A percentile compares a stretch with the other conserved stretches of the same genome.
Conservation (phyloP, 2,329 filamentous ascomycete genomes). For the Remersonia thermophila region DNA sequence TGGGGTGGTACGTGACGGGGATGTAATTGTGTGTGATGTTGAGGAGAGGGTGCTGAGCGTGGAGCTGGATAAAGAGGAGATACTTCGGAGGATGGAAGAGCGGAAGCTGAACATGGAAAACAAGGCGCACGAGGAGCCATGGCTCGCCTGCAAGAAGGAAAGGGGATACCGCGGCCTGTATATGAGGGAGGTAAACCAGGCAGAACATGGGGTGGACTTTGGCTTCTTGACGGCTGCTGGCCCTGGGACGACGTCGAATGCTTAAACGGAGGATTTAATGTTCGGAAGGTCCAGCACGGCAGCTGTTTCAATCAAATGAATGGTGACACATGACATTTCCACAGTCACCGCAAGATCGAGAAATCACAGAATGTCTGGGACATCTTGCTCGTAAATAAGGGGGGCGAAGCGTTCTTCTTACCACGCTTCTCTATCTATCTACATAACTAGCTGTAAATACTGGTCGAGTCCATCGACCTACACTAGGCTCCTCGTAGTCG, state of each 20-base stretch:
- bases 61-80: constrained; percentile 57
- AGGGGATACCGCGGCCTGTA: constrained; percentile 50
- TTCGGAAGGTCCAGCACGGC: neutral
- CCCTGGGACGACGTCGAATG: too few relatives aligned
- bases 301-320: too few relatives aligned
- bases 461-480: too few relatives aligned
- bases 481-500: too few relatives aligned
- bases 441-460: too few relatives aligned
- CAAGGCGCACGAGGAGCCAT: constrained; percentile 2
- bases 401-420: too few relatives aligned
- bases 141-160: constrained; percentile 13
- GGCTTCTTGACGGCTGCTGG: constrained; percentile 41
- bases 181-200: constrained; percentile 46
- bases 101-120: constrained; percentile 21
- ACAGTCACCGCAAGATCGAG: too few relatives aligned
- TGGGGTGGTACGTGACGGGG: constrained; percentile 63
- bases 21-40: constrained; percentile 67
- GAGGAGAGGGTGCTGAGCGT: constrained; percentile 47
- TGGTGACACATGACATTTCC: too few relatives aligned
- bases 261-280: neutral
- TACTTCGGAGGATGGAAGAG: constrained; percentile 44
- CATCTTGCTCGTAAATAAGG: too few relatives aligned
- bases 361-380: too few relatives aligned
- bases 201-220: constrained; percentile 47
- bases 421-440: too few relatives aligned